Evolutionary conservation across 2,329 filamentous ascomycete genomes (phyloP).

Genomic region (Pseudogymnoascus sp.): DNA sequence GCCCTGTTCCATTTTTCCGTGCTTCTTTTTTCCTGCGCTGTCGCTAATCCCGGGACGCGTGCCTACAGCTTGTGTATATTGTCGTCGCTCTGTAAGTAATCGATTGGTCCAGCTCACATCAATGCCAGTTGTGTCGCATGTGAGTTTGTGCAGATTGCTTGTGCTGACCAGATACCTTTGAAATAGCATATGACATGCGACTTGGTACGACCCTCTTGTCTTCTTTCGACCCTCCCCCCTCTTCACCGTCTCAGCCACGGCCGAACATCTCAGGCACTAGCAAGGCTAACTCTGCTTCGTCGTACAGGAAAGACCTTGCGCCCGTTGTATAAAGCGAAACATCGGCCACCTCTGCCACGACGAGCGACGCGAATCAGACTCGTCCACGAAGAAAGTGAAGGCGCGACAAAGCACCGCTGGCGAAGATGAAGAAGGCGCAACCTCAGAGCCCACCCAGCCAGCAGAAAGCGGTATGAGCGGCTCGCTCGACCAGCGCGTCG

Average conservation of each 20-base stretch:
- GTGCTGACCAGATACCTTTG: constrained; percentile 29
- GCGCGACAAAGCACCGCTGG: constrained; percentile 48
- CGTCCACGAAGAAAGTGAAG: constrained; percentile 65
- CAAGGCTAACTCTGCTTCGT: constrained; percentile 25
- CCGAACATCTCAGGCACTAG: constrained; percentile 24
- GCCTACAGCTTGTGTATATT: constrained; percentile 75
- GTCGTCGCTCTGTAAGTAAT: constrained; percentile 77
- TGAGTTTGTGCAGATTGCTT: constrained; percentile 26
- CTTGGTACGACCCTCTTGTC: constrained; percentile 53
- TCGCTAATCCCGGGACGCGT: constrained; percentile 31
- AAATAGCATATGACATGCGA: constrained; percentile 84
- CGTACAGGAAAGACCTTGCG: constrained; percentile 82
- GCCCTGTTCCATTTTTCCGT: constrained; percentile 12
- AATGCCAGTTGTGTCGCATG: constrained; percentile 21
- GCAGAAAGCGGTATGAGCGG: constrained; percentile 40
- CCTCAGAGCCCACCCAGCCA: constrained; percentile 43
- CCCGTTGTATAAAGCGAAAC: constrained; percentile 94
- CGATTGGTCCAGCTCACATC: constrained; percentile 25
- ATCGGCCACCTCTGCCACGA: constrained; percentile 98
- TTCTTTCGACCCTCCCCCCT: constrained; percentile 18
- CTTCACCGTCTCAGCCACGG: constrained; percentile 20
- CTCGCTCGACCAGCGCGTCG: constrained; percentile 48
- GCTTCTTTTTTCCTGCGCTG: constrained; percentile 18
- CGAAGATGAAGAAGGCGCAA: constrained; percentile 53
- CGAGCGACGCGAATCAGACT: constrained; percentile 76